Conservation (phyloP, 148 eudicot genomes). For the Rhododendron griersonianum region DNA sequence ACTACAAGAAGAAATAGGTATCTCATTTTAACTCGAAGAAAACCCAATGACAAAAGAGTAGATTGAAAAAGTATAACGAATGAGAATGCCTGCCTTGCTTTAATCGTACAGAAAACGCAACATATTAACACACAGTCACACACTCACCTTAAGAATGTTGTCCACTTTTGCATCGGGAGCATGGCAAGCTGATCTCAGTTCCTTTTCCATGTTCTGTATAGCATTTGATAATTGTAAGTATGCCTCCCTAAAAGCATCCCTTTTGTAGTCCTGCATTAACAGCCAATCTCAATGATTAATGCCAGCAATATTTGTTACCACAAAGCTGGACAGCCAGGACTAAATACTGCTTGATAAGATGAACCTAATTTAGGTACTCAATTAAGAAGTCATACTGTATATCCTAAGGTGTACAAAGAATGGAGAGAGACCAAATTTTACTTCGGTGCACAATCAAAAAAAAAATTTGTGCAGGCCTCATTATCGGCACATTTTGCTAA, state of each 20-base stretch:
- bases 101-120: not conserved
- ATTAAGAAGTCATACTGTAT: not conserved
- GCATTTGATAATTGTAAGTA: conserved; percentile 69
- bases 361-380: not conserved
- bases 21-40: not conserved
- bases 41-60: not conserved
- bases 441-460: not conserved
- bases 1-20: not conserved
- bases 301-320: not conserved
- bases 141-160: conserved; percentile 53
- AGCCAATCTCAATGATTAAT: conserved; percentile 8
- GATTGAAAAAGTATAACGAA: not conserved
- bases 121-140: not conserved
- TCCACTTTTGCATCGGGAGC: conserved; percentile 76
- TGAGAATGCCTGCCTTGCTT: not conserved
- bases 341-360: not conserved
- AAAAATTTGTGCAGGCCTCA: not conserved
- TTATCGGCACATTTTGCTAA: not conserved
- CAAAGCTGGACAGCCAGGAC: not conserved
- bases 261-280: conserved; percentile 70
- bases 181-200: conserved; percentile 74
- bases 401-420: not conserved
- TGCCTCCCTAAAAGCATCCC: conserved; percentile 82
- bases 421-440: not conserved
- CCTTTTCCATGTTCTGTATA: conserved; percentile 86